These are phyloP conservation scores for Boletus patriciae DNA, from an alignment of 768 basidiomycete genomes.

Conservation along the genomic window DNA sequence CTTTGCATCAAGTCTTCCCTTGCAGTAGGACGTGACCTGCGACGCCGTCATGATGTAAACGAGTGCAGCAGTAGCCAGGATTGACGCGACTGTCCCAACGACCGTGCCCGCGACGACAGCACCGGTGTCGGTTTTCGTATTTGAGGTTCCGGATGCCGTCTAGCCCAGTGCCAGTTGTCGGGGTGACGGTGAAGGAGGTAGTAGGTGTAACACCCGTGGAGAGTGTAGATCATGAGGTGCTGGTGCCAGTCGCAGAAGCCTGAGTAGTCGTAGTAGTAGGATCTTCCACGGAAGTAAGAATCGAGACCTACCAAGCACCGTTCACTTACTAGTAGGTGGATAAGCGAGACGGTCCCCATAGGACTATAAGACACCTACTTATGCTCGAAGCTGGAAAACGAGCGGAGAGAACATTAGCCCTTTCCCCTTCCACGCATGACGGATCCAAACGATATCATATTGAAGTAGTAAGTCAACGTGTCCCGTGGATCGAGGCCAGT, in stretches of 20 bases:
- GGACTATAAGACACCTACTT: background rate
- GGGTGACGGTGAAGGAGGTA: background rate
- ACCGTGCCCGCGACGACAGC: background rate
- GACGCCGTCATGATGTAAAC: background rate
- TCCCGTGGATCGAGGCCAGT: background rate
- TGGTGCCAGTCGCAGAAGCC: background rate
- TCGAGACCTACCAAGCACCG: background rate
- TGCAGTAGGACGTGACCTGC: background rate
- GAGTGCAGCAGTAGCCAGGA: background rate
- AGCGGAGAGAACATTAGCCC: background rate
- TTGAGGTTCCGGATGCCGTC: background rate
- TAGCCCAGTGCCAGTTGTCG: background rate
- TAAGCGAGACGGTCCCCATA: background rate
- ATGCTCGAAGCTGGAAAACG: slow-evolving; percentile 7
- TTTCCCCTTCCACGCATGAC: background rate
- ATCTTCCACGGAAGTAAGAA: background rate
- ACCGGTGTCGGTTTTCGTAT: background rate
- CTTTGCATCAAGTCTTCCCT: background rate
- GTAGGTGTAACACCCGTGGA: no score
- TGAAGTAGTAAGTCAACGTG: background rate
- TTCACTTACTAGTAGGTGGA: background rate
- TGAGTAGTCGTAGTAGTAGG: background rate
- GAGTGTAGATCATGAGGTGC: background rate
- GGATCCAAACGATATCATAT: background rate
- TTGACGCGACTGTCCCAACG: background rate